Evolutionary conservation across 208 protist genomes (phyloP), one percentile per base, ranked within the genome.

Genomic region (Endotrypanum monterogeii): DNA sequence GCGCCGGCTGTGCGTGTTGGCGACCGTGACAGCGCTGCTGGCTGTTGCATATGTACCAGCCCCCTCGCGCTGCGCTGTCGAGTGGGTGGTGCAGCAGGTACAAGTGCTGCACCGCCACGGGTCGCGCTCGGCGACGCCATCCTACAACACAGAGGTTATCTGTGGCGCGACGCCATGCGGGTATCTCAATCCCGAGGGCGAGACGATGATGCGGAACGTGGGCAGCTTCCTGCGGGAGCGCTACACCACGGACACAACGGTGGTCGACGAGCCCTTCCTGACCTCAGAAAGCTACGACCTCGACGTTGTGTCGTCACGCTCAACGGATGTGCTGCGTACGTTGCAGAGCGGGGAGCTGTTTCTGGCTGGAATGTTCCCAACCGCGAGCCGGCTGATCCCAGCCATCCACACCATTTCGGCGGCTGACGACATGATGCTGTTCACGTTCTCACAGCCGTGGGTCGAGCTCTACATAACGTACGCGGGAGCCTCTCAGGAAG

Each of bases 101-200:
- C 82, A 87, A 65, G 56, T 88, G 39, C 62, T 87, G 48, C 86
- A 90, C 75, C 86, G 83, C 57, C 83, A 90, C 67, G 83, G 83
- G 51, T 79, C 80, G 20, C 86, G 83, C 57, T 55, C 73, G 30
- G 16, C 80, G 48, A 20, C 74, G 2, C 32, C 62, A 1, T 39
- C 25, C 39, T 62, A 72, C 63, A 86, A 90, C 67, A 16, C 35
- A 14, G 74, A 73, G 32, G 39, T 50, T 30, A 76, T 88, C 65
- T 89, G 87, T 71, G 70, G 57, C 62, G 51, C 63, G 32, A 60
- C 68, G 28, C 83, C 86, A 23, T 91, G 84, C 73, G 84, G 84
- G 28, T 37, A 86, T 30, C 76, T 91, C 44, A 91, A 73, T 37
- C 25, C 41, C 8, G 63, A 74, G 35, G 87, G 87, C 8, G 71